phyloP scores from a whole-genome alignment of 768 basidiomycete genomes.

The Hortiboletus campestris region DNA sequence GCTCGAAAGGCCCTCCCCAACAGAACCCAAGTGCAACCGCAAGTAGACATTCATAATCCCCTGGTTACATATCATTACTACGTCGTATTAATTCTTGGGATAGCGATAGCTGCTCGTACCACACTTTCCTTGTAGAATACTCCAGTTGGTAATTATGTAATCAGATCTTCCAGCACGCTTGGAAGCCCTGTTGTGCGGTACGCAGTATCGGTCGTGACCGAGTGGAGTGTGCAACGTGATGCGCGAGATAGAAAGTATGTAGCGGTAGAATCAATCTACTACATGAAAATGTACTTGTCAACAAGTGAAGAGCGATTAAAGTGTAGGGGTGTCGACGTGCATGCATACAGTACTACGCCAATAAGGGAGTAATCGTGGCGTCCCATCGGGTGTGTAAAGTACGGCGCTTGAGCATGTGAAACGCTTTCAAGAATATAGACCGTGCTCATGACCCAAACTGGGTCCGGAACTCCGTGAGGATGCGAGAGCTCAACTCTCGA shows the following conservation, averaged over 20 bases:
- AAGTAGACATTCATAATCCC: too few relatives aligned
- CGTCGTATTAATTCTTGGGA: too few relatives aligned
- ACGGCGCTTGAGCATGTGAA: neutral
- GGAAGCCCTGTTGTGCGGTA: conserved; percentile 10
- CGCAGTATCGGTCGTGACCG: conserved; percentile 25
- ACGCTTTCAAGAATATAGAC: neutral
- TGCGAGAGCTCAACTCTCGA: conserved; percentile 21
- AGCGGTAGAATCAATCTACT: conserved; percentile 31
- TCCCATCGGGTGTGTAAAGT: neutral
- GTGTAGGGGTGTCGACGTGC: neutral
- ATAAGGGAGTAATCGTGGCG: neutral
- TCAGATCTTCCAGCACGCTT: neutral
- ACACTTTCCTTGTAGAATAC: too few relatives aligned
- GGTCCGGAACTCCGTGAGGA: neutral
- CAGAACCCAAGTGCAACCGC: too few relatives aligned
- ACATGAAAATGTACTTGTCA: conserved; percentile 3
- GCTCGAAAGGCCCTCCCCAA: too few relatives aligned
- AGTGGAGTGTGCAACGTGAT: neutral
- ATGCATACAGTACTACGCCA: neutral
- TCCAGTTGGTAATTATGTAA: too few relatives aligned
- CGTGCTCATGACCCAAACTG: neutral
- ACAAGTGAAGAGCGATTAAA: conserved; percentile 13
- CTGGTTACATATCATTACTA: too few relatives aligned
- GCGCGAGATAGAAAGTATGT: conserved; percentile 7
- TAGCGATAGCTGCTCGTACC: too few relatives aligned